Evolutionary conservation across 768 basidiomycete species (phyloP).

Genomic region (Lactarius hengduanensis): DNA sequence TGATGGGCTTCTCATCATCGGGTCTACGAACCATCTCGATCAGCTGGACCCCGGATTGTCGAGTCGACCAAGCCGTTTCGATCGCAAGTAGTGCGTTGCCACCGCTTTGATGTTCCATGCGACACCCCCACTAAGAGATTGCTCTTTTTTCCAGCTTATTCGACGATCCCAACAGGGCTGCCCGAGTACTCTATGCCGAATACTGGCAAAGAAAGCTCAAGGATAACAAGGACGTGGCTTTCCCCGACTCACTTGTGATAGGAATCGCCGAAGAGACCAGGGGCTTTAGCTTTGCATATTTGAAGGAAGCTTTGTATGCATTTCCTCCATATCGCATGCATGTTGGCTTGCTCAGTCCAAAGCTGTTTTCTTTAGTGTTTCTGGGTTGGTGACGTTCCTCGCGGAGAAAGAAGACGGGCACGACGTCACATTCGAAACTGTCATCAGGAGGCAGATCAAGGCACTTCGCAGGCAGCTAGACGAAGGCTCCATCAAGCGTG

Average conservation of each 20-base stretch:
- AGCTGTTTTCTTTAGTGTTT: conserved; percentile 48
- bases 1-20: conserved; percentile 75
- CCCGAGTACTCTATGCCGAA: conserved; percentile 62
- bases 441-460: conserved; percentile 60
- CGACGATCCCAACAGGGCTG: conserved; percentile 63
- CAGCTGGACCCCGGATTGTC: conserved; percentile 74
- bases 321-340: conserved; percentile 1
- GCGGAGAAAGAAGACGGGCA: conserved; percentile 49
- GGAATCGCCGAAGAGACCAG: conserved; percentile 60
- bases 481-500: conserved; percentile 36
- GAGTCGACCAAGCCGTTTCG: conserved; percentile 78
- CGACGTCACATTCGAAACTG: conserved; percentile 48
- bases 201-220: conserved; percentile 83
- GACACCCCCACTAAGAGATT: background rate
- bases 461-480: conserved; percentile 65
- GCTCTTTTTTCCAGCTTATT: conserved; percentile 52
- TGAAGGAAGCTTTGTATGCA: conserved; percentile 86
- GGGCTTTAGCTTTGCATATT: conserved; percentile 80
- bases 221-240: conserved; percentile 58
- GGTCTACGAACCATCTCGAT: conserved; percentile 83
- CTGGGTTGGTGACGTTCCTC: conserved; percentile 60
- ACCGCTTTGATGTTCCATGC: background rate
- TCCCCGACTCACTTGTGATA: conserved; percentile 62
- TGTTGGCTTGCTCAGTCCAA: background rate
- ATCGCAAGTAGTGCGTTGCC: conserved; percentile 73